Base-by-base conservation (phyloP, 2,329 filamentous ascomycete species). In the Septoria petroselini region DNA sequence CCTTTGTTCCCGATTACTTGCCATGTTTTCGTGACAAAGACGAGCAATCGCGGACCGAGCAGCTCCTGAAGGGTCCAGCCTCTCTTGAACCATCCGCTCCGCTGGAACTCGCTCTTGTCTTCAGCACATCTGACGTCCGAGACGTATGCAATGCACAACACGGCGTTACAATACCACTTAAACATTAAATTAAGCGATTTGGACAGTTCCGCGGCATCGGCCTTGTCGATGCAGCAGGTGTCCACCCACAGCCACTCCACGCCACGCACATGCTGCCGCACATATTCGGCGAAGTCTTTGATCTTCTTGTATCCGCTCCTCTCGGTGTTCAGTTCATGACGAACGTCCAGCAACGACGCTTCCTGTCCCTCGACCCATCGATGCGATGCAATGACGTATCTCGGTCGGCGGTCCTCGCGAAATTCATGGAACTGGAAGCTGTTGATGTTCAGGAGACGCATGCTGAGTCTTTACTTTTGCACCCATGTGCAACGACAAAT, bases 51-150 rank as follows among this genome's bases (percentile, higher is more conserved):
- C 7, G 58, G 53, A 17, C 57, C 60, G 6, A 63, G 41, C 14
- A 63, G 48, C 34, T 63, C 58, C 41, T 62, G 55, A 11, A 62
- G 41, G 18, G 57, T 62, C 58, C 53, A 63, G 7, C 58, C 58
- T 31, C 60, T 39, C 5, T 27, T 33, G 34, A 62, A 63, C 60
- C 50, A 63, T 31, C 52, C 43, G 48, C 57, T 58, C 29, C 27
- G 25, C 15, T 15, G n/a, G 30, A 61, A 49, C 1, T 12, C 33
- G 15, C 21, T 41, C 15, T 7, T 15, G 14, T 52, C 44, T 27
- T 41, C 23, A 4, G 38, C 30, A 11, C 14, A 17, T 6, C 35
- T 4, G 12, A 58, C 49, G 41, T 59, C 57, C 41, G 35, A 31
- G n/a, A 62, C 52, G 23, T 61, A 59, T 29, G 42, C 53, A 42